Evolutionary conservation across 306 rosid species (phyloP).

Genomic region (Echinosophora koreensis): DNA sequence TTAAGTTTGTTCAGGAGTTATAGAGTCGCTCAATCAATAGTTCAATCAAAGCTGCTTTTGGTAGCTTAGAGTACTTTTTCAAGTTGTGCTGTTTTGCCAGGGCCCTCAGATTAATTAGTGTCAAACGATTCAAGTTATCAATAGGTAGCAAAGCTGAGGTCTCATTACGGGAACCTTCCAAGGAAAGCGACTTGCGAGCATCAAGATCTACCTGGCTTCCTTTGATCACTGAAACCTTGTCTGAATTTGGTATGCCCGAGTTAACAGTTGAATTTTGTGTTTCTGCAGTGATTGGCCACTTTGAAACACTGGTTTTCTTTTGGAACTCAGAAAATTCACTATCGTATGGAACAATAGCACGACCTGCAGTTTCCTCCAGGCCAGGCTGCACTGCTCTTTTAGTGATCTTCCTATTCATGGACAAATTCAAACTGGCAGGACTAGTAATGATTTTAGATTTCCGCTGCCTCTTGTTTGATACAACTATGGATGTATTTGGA

Average conservation of each 20-base stretch:
- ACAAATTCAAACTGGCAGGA: no score
- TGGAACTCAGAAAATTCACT: conserved; percentile 49
- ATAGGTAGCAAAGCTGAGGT: conserved; percentile 25
- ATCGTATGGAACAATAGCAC: conserved; percentile 30
- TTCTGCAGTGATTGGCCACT: conserved; percentile 24
- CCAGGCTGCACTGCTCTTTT: no score
- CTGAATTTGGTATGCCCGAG: conserved; percentile 38
- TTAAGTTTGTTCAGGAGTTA: conserved; percentile 43
- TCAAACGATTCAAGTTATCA: conserved; percentile 32
- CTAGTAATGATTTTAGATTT: no score
- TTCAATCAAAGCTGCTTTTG: conserved; percentile 50
- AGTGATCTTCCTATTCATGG: no score
- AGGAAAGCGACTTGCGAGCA: not conserved
- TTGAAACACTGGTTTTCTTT: conserved; percentile 43
- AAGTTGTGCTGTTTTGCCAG: conserved; percentile 52
- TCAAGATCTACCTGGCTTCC: conserved; percentile 39
- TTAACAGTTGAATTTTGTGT: conserved; percentile 39
- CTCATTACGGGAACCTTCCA: conserved; percentile 33
- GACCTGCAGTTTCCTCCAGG: no score
- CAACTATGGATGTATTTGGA: no score
- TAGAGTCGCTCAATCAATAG: conserved; percentile 31
- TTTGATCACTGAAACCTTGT: conserved; percentile 28
- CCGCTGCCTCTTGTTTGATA: no score
- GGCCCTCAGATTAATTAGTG: conserved; percentile 45
- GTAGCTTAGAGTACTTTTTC: conserved; percentile 39